Conservation (phyloP, 495 filamentous ascomycete genomes). For the Xanthoparmelia taractica region DNA sequence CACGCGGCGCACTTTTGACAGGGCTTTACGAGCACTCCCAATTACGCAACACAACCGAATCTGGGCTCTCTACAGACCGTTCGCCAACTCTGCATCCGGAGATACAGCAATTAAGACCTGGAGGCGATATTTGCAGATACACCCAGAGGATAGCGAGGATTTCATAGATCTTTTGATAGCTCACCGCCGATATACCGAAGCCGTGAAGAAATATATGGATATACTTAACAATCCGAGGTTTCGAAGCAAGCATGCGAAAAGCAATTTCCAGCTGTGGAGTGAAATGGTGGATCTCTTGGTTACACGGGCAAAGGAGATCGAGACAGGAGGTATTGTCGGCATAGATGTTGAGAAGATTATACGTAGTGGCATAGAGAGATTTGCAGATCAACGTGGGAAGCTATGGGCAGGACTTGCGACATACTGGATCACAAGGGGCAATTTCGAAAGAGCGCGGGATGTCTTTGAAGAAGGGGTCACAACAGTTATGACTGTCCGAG, state of each 20-base stretch:
- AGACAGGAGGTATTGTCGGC: conserved; percentile 66
- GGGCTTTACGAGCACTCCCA: conserved; percentile 87
- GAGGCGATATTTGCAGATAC: conserved; percentile 95
- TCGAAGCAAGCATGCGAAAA: conserved; percentile 85
- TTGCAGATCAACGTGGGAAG: conserved; percentile 90
- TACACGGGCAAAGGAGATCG: conserved; percentile 75
- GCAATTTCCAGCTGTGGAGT: conserved; percentile 93
- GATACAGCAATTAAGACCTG: conserved; percentile 88
- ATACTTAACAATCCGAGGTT: conserved; percentile 90
- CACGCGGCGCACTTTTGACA: conserved; percentile 86
- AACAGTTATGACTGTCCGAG: conserved; percentile 97
- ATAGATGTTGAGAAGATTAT: conserved; percentile 94
- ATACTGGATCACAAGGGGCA: conserved; percentile 91
- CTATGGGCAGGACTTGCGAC: conserved; percentile 95
- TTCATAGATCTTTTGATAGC: conserved; percentile 84
- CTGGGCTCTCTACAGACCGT: conserved; percentile 86
- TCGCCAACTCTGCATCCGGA: conserved; percentile 88
- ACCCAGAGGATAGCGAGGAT: conserved; percentile 92
- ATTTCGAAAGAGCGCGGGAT: conserved; percentile 86
- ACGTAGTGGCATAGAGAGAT: conserved; percentile 84
- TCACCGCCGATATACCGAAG: conserved; percentile 80
- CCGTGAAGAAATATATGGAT: conserved; percentile 86
- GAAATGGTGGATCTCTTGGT: conserved; percentile 98
- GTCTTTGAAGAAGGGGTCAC: conserved; percentile 95
- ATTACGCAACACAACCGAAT: conserved; percentile 96